Base-by-base conservation (phyloP, 225 moss, liverwort and hornwort genomes). In the Sphagnum tenellum region DNA sequence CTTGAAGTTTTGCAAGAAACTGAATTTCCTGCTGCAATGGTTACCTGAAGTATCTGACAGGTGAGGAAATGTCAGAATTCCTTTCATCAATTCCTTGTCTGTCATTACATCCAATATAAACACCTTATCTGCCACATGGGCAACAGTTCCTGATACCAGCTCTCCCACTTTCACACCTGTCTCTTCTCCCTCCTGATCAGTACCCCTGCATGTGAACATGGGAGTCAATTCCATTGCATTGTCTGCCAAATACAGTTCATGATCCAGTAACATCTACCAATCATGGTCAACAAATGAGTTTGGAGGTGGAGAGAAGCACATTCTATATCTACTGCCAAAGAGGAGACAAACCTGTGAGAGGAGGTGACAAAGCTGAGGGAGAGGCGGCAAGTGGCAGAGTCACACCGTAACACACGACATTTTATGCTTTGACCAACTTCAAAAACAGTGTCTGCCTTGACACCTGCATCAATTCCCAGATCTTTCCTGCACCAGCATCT, bases 381-480 rank as follows among this genome's bases (percentile, higher is more conserved):
- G 58, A 99, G 69, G 56, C 93, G 89, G 44, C 75, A 71, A 56
- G 75, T 63, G 48, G 76, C 75, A 75, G 93, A 71, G 80, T 90
- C 79, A 55, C 85, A 79, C 56, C 82, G 78, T 66, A 99, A 66
- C 52, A 99, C 87, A 55, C 93, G 88, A 63, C 98, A 99, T 74
- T 93, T 99, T 29, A 99, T 75, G 66, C 81, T 67, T 67, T 99
- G 90, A 45, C 93, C 93, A 64, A 84, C 76, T 68, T 88, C 87
- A 66, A 81, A 99, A 61, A 84, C 77, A 48, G 77, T 79, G 56
- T 78, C 78, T 64, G 85, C 82, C 60, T 71, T 81, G 47, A 80
- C 76, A 66, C 79, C 92, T 50, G 70, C 76, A 65, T 74, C 74
- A 59, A 90, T 72, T 47, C 89, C 88, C 64, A 96, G 83, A 74